Evolutionary conservation across 202 grass and related monocot species (phyloP).

Genomic region (Bolboschoenoplectus hybrid): DNA sequence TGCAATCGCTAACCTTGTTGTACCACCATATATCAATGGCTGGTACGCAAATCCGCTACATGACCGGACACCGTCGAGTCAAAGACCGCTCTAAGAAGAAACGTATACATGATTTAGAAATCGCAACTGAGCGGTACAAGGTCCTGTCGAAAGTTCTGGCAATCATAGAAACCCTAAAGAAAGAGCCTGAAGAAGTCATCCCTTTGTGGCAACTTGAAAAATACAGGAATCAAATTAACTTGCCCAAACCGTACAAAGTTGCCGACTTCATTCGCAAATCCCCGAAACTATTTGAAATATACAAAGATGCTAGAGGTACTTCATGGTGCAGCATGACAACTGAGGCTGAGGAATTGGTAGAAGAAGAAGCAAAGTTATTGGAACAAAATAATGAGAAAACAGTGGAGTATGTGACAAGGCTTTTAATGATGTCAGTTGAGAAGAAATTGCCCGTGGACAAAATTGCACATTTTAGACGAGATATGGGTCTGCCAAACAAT

Average conservation of each 20-base stretch:
- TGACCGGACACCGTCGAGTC: conserved; percentile 71
- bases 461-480: conserved; percentile 68
- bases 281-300: conserved; percentile 71
- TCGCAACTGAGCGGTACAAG: conserved; percentile 75
- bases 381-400: conserved; percentile 51
- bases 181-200: conserved; percentile 70
- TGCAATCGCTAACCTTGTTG: not conserved
- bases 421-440: conserved; percentile 80
- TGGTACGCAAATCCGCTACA: conserved; percentile 34
- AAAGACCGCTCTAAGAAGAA: conserved; percentile 81
- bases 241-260: conserved; percentile 73
- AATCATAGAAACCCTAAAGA: conserved; percentile 70
- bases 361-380: conserved; percentile 67
- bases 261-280: conserved; percentile 68
- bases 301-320: conserved; percentile 66
- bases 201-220: conserved; percentile 63
- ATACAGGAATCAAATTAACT: conserved; percentile 63
- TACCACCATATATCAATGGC: conserved; percentile 31
- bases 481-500: conserved; percentile 77
- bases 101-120: conserved; percentile 70
- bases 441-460: conserved; percentile 60
- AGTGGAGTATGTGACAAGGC: conserved; percentile 54
- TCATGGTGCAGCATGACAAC: conserved; percentile 69
- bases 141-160: conserved; percentile 64
- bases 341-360: conserved; percentile 59